Base-by-base conservation (phyloP, 1,139 yeast species). In the Yamadazyma blattariae region DNA sequence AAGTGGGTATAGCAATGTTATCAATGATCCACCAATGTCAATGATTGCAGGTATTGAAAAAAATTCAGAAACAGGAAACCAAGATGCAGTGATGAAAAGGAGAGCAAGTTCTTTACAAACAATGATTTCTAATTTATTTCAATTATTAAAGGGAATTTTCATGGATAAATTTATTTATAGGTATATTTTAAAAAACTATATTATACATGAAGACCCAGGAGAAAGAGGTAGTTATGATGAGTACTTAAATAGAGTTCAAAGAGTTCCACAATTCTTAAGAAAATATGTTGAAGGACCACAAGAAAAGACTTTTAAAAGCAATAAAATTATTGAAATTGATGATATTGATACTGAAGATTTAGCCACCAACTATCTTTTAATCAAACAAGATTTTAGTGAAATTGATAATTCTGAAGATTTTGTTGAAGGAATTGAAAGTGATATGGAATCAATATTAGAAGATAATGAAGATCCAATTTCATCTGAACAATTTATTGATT, bases 351-450 rank as follows among this genome's bases (percentile, higher is more conserved):
- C 51, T 2, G 62, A 60, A 1, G 52, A 52, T 26, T 20, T 61
- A 10, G 40, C 42, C 2, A 34, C 35, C 2, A 40, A 52, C 8
- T 65, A 64, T 34, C 52, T 48, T 5, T 43, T 50, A n/a, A 42
- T 62, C 5, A 51, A 51, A 20, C 61, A 60, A 3, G 49, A 46
- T 1, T 45, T 75, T 16, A 59, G 74, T 1, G 80, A 75, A 11
- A 48, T 57, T 7, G 85, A 79, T 45, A 51, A 55, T 19, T 76
- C 82, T 0, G 61, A 46, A 2, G 79, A 75, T 43, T 75, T 61
- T 37, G 18, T 13, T 5, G n/a, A 15, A 8, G 28, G 16, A 6
- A 43, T 48, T 4, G 51, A 44, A 24, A 35, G 39, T 36, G 61
- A 56, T 5, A 35, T 40, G 11, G 62, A 57, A 13, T 44, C 55